These are phyloP conservation scores for Tolypocladium amazonense DNA, from an alignment of 2,329 filamentous ascomycete species.

Conservation along the genomic window DNA sequence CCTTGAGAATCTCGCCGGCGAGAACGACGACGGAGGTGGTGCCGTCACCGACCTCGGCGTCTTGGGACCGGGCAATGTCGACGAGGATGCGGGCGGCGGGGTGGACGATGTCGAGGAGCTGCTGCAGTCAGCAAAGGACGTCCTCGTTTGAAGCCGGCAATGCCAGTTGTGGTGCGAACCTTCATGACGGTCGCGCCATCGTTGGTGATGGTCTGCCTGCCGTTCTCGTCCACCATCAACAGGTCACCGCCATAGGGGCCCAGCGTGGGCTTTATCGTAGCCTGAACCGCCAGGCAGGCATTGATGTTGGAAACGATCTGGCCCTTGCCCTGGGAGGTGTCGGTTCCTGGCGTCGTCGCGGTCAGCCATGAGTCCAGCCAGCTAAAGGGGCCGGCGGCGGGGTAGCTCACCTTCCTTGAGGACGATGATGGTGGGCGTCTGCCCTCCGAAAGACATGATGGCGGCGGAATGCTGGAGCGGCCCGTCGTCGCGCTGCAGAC, in stretches of 20 bases:
- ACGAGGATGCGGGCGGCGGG: conserved; percentile 94
- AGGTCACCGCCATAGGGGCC: conserved; percentile 96
- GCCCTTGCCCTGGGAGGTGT: conserved; percentile 91
- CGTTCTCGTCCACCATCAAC: conserved; percentile 91
- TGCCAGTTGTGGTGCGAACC: conserved; percentile 41
- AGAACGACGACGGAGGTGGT: conserved; percentile 96
- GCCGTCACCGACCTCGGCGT: conserved; percentile 96
- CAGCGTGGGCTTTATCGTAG: conserved; percentile 89
- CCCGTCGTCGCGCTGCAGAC: conserved; percentile 16
- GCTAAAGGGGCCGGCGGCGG: conserved; percentile 17
- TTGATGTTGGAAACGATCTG: conserved; percentile 98
- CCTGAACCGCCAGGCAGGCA: conserved; percentile 90
- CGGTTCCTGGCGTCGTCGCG: conserved; percentile 57
- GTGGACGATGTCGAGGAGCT: conserved; percentile 97
- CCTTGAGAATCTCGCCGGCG: conserved; percentile 95
- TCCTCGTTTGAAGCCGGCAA: neutral
- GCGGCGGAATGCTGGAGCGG: conserved; percentile 14
- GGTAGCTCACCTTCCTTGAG: conserved; percentile 73
- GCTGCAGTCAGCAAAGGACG: conserved; percentile 2
- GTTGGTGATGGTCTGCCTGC: conserved; percentile 95
- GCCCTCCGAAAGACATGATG: conserved; percentile 90
- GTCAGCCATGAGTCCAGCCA: neutral
- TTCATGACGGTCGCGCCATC: conserved; percentile 99
- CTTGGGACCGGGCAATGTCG: conserved; percentile 97
- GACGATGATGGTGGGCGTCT: conserved; percentile 96